Evolutionary conservation across 2,329 filamentous ascomycete genomes (phyloP), one percentile per base, ranked within the genome.

Genomic region (Colletotrichum sp.): DNA sequence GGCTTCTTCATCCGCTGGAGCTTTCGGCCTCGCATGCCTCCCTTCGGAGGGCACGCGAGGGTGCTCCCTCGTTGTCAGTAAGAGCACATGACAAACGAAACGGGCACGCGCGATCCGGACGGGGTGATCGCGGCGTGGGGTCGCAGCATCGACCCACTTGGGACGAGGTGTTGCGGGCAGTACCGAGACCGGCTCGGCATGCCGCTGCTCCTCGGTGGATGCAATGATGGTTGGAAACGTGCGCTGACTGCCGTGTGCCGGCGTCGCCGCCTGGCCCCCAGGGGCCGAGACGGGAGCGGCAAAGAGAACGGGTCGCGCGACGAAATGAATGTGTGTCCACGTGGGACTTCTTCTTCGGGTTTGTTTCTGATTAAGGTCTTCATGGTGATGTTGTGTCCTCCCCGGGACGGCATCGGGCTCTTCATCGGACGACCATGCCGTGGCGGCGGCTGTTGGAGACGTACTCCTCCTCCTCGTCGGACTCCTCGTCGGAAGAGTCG

Each of bases 361-460:
- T 74, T 75, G 36, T 74, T 48, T 30, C 32, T 32, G 55, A 26
- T 72, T 34, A 52, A 21, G 30, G 26, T 69, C 24, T 43, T 69
- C 13, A 39, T 64, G 34, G 13, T 66, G 36, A 18, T n/a, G 30
- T 12, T 57, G 43, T 60, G 65, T 66, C 73, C 74, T 74, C 68
- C 76, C 76, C 72, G 61, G 66, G 74, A 52, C 61, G 52, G 39
- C 21, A 57, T 66, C 15, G 21, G 34, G 65, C 48, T 65, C 55
- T 72, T 78, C 76, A 80, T 77, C 86, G 86, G 79, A 93, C 89
- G 80, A 93, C 87, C 80, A 93, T 90, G 83, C 92, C 92, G 84
- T 93, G 88, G 84, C 92, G 91, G 85, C 92, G 91, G 78, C 90
- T 88, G 82, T 85, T 87, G 85, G 87, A 87, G 80, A 88, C 78